Evolutionary conservation across 345 rosid genomes (phyloP).

Genomic region (Eucalyptus cloeziana): DNA sequence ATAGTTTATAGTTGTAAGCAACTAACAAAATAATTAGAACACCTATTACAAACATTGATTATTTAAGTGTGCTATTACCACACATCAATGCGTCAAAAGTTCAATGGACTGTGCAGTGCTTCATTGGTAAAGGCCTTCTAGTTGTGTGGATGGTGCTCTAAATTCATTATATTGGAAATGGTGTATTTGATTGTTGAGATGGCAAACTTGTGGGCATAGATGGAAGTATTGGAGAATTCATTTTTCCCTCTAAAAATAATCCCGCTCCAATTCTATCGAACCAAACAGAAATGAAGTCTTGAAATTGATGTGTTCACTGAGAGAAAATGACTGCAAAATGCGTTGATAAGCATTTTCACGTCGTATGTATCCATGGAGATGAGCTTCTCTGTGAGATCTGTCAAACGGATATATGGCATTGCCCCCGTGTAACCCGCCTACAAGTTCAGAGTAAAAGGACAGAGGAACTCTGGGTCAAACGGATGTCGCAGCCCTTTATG

Average conservation of each 20-base stretch:
- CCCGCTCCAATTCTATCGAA: not conserved
- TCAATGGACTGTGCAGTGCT: slow-evolving; percentile 67
- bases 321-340: not conserved
- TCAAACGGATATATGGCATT: not conserved
- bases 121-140: slow-evolving; percentile 31
- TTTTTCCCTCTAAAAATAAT: too few relatives aligned
- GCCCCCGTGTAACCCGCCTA: not conserved
- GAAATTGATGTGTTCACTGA: not conserved
- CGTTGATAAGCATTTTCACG: not conserved
- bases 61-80: slow-evolving; percentile 49
- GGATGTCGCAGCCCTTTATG: too few relatives aligned
- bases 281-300: not conserved
- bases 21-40: slow-evolving; percentile 23
- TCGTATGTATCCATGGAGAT: not conserved
- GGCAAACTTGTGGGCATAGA: not conserved
- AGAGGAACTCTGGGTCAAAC: too few relatives aligned
- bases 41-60: slow-evolving; percentile 47
- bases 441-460: not conserved
- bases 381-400: not conserved
- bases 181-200: not conserved
- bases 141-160: not conserved
- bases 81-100: slow-evolving; percentile 65
- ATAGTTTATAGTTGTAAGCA: not conserved
- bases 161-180: not conserved
- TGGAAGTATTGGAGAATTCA: not conserved